Conservation (phyloP, 1,284 basidiomycete species). For the Caloboletus inedulis region DNA sequence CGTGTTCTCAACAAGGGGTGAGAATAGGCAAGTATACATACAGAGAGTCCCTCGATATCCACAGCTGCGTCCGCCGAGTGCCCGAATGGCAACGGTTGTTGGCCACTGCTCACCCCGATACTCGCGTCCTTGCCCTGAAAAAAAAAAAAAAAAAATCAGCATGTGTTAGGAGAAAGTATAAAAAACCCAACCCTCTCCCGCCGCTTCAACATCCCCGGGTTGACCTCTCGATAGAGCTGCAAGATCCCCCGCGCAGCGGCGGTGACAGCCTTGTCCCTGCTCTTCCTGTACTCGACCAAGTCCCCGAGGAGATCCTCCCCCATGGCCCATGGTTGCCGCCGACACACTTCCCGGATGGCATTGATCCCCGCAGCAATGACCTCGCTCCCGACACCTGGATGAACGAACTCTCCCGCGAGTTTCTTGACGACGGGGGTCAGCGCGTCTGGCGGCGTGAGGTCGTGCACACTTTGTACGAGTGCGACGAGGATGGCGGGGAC, state of each 20-base stretch:
- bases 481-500: constrained; percentile 94
- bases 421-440: constrained; percentile 89
- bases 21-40: constrained; percentile 31
- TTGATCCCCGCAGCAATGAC: constrained; percentile 97
- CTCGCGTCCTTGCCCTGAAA: constrained; percentile 79
- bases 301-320: constrained; percentile 91
- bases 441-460: constrained; percentile 92
- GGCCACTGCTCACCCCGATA: constrained; percentile 63
- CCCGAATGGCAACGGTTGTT: constrained; percentile 77
- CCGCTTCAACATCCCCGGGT: constrained; percentile 88
- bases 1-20: not conserved
- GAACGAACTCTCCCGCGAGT: constrained; percentile 93
- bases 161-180: not conserved
- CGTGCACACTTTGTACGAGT: constrained; percentile 94
- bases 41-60: constrained; percentile 89
- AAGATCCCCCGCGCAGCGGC: constrained; percentile 86
- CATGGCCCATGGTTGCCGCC: constrained; percentile 96
- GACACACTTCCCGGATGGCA: constrained; percentile 89
- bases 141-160: constrained; percentile 10
- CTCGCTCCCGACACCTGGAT: constrained; percentile 94
- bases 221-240: constrained; percentile 94
- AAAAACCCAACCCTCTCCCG: constrained; percentile 68
- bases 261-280: constrained; percentile 91
- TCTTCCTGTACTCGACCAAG: constrained; percentile 92
- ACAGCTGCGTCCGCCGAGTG: constrained; percentile 70